Percentiles rank a stretch among this genome's conserved stretches.
Evolutionary conservation across 495 filamentous ascomycete genomes (phyloP).

Genomic region (Penicillium simplicissimum): DNA sequence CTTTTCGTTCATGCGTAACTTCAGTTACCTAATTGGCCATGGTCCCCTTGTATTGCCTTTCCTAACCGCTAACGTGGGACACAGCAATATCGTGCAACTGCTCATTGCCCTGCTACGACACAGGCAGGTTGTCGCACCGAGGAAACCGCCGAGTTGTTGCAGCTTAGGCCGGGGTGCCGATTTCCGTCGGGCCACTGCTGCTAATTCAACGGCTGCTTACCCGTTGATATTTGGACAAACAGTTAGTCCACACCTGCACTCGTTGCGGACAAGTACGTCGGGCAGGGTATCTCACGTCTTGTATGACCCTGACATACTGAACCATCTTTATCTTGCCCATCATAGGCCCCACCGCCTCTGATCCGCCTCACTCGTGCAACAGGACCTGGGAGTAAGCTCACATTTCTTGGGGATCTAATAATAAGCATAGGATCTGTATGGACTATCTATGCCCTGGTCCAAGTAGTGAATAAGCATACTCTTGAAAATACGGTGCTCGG

Average conservation of each 20-base stretch:
- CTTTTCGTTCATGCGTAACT: no score
- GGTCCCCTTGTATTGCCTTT: background rate
- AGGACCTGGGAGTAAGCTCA: background rate
- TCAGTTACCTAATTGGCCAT: background rate
- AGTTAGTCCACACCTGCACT: background rate
- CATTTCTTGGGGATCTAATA: background rate
- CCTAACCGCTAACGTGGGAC: background rate
- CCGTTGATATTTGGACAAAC: background rate
- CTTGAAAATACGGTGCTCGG: background rate
- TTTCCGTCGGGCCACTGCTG: constrained; percentile 5
- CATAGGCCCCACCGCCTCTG: background rate
- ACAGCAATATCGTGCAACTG: constrained; percentile 7
- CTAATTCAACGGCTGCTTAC: background rate
- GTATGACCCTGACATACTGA: background rate
- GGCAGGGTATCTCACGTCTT: background rate
- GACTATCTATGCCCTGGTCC: background rate
- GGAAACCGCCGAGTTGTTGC: constrained; percentile 4
- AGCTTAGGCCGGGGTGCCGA: constrained; percentile 12
- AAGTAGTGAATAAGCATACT: background rate
- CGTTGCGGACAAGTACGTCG: background rate
- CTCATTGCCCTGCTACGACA: constrained; percentile 8
- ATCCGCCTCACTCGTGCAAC: background rate
- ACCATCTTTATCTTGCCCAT: background rate
- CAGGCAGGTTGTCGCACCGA: no score
- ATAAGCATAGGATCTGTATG: background rate